Percentiles rank a stretch among this genome's conserved stretches.
phyloP scores from a whole-genome alignment of 2,329 filamentous ascomycete genomes.

The Albifimbria verrucaria region DNA sequence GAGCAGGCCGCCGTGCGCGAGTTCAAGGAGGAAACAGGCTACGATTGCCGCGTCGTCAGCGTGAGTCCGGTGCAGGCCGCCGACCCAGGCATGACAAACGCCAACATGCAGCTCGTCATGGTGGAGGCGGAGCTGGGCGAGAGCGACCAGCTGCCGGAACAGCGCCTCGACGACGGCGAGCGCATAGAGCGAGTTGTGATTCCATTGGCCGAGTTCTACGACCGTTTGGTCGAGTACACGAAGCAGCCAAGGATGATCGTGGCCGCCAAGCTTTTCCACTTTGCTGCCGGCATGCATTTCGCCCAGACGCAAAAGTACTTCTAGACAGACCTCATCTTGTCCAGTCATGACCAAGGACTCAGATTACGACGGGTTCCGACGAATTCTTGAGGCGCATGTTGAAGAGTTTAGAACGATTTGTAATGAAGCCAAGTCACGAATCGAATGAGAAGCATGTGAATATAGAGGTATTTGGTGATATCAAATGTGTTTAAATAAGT shows the following conservation, averaged over 20 bases:
- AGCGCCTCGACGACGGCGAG: constrained; percentile 20
- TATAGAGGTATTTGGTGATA: too few relatives aligned
- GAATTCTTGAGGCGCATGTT: neutral
- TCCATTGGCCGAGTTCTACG: constrained; percentile 18
- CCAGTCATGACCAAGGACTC: neutral
- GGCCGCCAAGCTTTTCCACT: constrained; percentile 22
- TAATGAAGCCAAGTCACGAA: too few relatives aligned
- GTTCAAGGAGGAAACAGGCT: constrained; percentile 22
- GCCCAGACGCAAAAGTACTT: constrained; percentile 22
- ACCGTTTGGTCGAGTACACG: constrained; percentile 19
- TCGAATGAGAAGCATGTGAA: too few relatives aligned
- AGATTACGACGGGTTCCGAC: neutral
- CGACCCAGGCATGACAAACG: constrained; percentile 21
- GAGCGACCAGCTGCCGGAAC: constrained; percentile 16
- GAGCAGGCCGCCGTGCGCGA: constrained; percentile 21
- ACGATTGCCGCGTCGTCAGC: constrained; percentile 17
- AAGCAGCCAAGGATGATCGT: constrained; percentile 19
- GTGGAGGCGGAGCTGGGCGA: constrained; percentile 18
- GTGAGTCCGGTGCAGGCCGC: constrained; percentile 18
- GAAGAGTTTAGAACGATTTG: too few relatives aligned
- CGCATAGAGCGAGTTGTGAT: constrained; percentile 19
- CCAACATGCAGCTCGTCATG: constrained; percentile 23
- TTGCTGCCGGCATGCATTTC: constrained; percentile 24
- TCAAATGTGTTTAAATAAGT: too few relatives aligned
- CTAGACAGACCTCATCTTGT: neutral